Evolutionary conservation across 345 rosid genomes (phyloP), one percentile per base, ranked within the genome.

Genomic region (Moricandia arvensis): DNA sequence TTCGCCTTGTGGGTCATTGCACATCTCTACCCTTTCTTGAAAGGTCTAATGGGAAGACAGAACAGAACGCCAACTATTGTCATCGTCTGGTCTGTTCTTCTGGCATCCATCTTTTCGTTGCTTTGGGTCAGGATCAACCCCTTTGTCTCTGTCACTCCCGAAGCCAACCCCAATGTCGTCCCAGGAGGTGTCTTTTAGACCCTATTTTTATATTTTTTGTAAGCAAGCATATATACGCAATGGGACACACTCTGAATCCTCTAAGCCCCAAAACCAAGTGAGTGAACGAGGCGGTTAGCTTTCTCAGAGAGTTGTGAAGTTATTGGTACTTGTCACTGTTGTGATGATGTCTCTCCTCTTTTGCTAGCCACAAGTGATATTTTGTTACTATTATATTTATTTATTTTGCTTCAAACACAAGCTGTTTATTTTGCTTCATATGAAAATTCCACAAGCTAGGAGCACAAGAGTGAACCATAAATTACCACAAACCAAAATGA

Each of bases 61-160:
- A 49, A 49, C 57, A 15, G 57, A 2, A 49, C 57, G 24, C 57
- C 57, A 49, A 49, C 57, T 10, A 49, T 49, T 1, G 57, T 49
- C 10, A 49, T 49, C 0, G 57, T 49, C 24, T 49, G 57, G 57
- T 49, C 57, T 49, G 57, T 49, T 49, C 57, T 49, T 49, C 57
- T 49, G 21, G 57, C 57, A 0, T 49, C 57, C 4, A 49, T 49
- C 57, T 49, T 49, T 16, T 49, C 57, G 24, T 49, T 49, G 24
- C 57, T 49, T 49, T 49, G 57, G 57, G 57, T 49, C 57, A 49
- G 57, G 57, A 49, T 49, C 57, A 49, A 49, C 7, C 57, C 57
- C 0, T 49, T 49, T 16, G 57, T 49, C 57, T 49, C 57, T 49
- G 57, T 49, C 57, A 49, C 57, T 49, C 57, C 57, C 3, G 5